Evolutionary conservation across 768 basidiomycete genomes (phyloP), one percentile per base, ranked within the genome.

Genomic region (Tephrocybe sp.): DNA sequence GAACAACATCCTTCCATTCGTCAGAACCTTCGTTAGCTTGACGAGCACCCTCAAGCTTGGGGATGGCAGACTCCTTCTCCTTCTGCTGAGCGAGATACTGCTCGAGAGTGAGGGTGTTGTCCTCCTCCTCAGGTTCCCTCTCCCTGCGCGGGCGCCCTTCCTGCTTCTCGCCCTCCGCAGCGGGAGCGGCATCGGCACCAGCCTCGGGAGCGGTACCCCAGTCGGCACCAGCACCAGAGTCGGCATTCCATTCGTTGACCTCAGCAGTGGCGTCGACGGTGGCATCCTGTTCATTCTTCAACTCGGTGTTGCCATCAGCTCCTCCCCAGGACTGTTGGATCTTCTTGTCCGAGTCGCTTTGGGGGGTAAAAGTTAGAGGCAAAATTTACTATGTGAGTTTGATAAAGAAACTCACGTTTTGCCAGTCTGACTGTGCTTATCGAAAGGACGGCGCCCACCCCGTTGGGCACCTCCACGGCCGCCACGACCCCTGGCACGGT

Each of bases 261-360:
- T 90, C 88, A 20, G 68, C 77, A 20, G 72, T 75, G 34, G 85
- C 90, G 64, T 96, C 93, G 58, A 68, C 75, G 41, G 71, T 79
- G 48, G 88, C 96, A 24, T 81, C 86, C 53, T 83, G 71, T 68
- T 98, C 95, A 28, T 77, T 79, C 73, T 86, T 86, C 63, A 92
- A 79, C 71, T 98, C 96, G 33, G 88, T 69, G 59, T 75, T 79
- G 60, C 89, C 93, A 61, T 94, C 90, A 57, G 94, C 92, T 36
- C 89, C 91, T 58, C 96, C 96, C 96, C 96, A 98, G 58, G 86
- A 88, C 65, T 93, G 89, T 68, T 92, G 88, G 62, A 95, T 73
- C 76, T 92, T 93, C 81, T 98, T 98, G 60, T 94, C 90, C 39
- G 91, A 88, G 73, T 98, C 96, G 68, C 91, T 94, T 56, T 26